phyloP scores from a whole-genome alignment of 306 rosid species.

The Erythrophleum fordii region DNA sequence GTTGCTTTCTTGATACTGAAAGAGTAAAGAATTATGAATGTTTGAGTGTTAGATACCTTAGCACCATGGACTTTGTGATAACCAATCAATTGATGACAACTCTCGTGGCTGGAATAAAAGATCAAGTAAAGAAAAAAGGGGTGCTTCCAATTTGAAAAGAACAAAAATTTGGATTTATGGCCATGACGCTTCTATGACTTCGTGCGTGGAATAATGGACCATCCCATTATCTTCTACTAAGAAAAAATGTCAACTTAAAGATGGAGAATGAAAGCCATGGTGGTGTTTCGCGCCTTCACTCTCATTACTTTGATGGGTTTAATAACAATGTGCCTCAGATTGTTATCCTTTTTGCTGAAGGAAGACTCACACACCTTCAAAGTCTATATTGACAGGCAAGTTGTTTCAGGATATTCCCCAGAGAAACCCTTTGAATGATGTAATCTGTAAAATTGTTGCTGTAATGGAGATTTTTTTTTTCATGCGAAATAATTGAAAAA shows the following conservation, averaged over 20 bases:
- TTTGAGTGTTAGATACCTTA: not conserved
- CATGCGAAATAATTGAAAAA: conserved; percentile 19
- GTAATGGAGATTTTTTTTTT: not conserved
- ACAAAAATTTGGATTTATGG: conserved; percentile 19
- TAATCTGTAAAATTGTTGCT: not conserved
- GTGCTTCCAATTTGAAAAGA: conserved; percentile 23
- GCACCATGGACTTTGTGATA: not conserved
- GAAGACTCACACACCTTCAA: not conserved
- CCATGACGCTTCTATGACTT: conserved; percentile 25
- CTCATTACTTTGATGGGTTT: conserved; percentile 3
- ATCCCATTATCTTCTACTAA: conserved; percentile 19
- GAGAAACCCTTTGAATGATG: not conserved
- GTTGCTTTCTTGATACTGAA: not conserved
- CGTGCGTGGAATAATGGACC: conserved; percentile 41
- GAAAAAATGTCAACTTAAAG: conserved; percentile 22
- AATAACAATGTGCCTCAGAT: not conserved
- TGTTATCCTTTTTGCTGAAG: not conserved
- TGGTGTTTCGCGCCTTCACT: conserved; percentile 1
- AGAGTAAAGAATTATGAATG: not conserved
- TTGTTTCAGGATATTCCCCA: conserved; percentile 20
- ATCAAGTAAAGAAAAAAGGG: conserved; percentile 3
- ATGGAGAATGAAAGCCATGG: conserved; percentile 32
- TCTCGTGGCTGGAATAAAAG: conserved; percentile 24
- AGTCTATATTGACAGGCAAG: not conserved
- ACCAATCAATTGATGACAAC: conserved; percentile 10